phyloP scores from a whole-genome alignment of 1,284 basidiomycete species.

The Papiliotrema terrestris region DNA sequence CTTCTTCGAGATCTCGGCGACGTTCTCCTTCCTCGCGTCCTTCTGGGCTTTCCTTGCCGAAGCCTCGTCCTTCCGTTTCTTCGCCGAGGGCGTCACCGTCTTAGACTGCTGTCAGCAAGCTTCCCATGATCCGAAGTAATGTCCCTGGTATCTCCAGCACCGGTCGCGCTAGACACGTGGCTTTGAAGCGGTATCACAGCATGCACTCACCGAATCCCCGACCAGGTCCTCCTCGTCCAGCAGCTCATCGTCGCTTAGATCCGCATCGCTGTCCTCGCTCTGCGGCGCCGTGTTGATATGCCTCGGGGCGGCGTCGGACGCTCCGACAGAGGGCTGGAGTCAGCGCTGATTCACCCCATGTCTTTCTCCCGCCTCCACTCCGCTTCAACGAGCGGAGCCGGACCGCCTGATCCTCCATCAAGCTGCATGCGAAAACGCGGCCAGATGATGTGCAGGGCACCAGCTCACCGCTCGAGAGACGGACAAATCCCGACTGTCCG shows the following conservation, averaged over 20 bases:
- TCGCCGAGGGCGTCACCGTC: conserved; percentile 30
- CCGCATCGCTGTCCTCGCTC: conserved; percentile 22
- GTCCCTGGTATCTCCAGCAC: not conserved
- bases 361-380: not conserved
- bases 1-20: conserved; percentile 42
- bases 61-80: conserved; percentile 27
- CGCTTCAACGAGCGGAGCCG: too few species aligned
- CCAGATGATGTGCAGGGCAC: not conserved
- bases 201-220: conserved; percentile 18
- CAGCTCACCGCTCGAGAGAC: conserved; percentile 43
- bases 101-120: not conserved
- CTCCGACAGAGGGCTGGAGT: conserved; percentile 34
- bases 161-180: too few species aligned
- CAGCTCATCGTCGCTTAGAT: conserved; percentile 17
- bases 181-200: too few species aligned
- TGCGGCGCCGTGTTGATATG: conserved; percentile 42
- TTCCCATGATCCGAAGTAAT: not conserved
- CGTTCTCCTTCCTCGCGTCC: conserved; percentile 39
- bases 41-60: conserved; percentile 37
- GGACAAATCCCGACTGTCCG: conserved; percentile 42
- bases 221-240: conserved; percentile 36
- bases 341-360: not conserved
- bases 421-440: not conserved
- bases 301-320: conserved; percentile 31
- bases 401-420: not conserved